These are phyloP conservation scores for Zanthoxylum bungeanum DNA, from an alignment of 345 rosid species.

Conservation along the genomic window DNA sequence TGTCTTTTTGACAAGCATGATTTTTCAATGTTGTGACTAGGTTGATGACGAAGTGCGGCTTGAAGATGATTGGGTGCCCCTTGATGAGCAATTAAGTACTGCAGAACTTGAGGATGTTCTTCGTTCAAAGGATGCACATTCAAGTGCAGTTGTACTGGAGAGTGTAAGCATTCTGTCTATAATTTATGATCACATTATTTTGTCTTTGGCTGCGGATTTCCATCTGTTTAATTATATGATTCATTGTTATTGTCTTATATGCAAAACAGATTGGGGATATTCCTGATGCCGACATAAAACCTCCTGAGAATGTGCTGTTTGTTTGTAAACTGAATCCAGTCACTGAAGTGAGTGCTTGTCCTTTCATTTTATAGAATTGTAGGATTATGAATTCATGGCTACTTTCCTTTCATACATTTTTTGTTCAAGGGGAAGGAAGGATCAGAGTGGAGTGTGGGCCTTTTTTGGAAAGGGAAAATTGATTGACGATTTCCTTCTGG, in stretches of 20 bases:
- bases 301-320: constrained; percentile 93
- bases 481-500: too few relatives aligned
- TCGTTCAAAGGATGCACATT: constrained; percentile 76
- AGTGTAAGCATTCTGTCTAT: constrained; percentile 47
- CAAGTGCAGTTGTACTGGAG: constrained; percentile 98
- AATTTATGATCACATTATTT: constrained; percentile 12
- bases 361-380: too few relatives aligned
- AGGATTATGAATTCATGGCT: constrained; percentile 10
- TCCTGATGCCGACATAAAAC: constrained; percentile 81
- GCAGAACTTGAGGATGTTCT: constrained; percentile 76
- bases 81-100: constrained; percentile 75
- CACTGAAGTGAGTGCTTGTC: constrained; percentile 72
- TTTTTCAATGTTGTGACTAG: constrained; percentile 26
- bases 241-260: constrained; percentile 11
- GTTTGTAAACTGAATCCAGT: constrained; percentile 98
- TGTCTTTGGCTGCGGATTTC: constrained; percentile 2
- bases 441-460: too few relatives aligned
- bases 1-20: not conserved
- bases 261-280: constrained; percentile 60
- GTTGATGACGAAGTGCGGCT: constrained; percentile 79
- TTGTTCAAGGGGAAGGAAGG: not conserved
- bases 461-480: too few relatives aligned
- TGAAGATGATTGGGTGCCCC: constrained; percentile 98
- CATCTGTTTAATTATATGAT: not conserved
- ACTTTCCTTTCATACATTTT: not conserved